phyloP scores from a whole-genome alignment of 164 flowering plant genomes.

The Taxillus chinensis region DNA sequence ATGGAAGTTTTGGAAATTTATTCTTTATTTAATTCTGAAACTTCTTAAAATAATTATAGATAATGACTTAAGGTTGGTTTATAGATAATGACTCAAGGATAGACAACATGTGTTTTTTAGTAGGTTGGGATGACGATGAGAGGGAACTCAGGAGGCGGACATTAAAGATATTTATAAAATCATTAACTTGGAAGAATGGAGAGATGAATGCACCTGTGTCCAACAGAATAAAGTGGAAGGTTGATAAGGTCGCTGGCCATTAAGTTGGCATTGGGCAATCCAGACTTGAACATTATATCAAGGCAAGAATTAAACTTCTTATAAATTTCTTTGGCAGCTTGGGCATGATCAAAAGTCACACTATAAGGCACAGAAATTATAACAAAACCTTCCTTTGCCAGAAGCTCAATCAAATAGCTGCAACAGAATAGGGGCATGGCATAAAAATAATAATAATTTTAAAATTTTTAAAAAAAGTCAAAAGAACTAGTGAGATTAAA shows the following conservation, averaged over 20 bases:
- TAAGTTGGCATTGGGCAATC: constrained; percentile 51
- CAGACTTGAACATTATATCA: constrained; percentile 42
- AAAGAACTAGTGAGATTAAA: not conserved
- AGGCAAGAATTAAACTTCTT: constrained; percentile 65
- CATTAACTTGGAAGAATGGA: not conserved
- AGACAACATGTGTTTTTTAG: too few species aligned
- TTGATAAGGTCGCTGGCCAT: constrained; percentile 31
- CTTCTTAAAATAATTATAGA: too few species aligned
- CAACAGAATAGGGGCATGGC: constrained; percentile 7
- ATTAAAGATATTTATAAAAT: not conserved
- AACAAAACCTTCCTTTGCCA: constrained; percentile 84
- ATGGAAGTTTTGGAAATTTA: too few species aligned
- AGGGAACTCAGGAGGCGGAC: too few species aligned
- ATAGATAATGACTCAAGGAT: too few species aligned
- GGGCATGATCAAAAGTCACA: constrained; percentile 87
- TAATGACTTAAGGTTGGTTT: too few species aligned
- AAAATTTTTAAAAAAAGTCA: not conserved
- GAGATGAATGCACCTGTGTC: constrained; percentile 59
- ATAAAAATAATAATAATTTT: not conserved
- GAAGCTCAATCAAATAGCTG: constrained; percentile 64
- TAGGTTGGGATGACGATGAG: too few species aligned
- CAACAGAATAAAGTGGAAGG: constrained; percentile 86
- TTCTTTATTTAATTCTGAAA: too few species aligned
- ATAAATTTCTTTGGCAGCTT: constrained; percentile 61
- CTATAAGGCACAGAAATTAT: constrained; percentile 77